Evolutionary conservation across 2,329 filamentous ascomycete genomes (phyloP).

Genomic region (Cordyceps farinosa): DNA sequence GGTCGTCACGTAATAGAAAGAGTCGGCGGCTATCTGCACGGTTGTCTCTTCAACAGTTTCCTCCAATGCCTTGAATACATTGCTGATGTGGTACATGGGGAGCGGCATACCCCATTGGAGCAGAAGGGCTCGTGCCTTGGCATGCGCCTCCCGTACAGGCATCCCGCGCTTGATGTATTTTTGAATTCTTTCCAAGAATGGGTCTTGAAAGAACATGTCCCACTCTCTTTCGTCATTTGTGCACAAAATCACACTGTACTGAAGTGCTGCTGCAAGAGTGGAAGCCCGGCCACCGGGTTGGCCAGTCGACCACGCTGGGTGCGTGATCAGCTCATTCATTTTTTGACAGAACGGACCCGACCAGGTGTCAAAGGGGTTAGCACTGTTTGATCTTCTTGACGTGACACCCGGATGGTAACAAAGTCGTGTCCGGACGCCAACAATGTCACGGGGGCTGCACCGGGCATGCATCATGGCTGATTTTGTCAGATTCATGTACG

Average conservation of each 20-base stretch:
- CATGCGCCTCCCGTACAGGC: neutral
- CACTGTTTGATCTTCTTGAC: too few relatives aligned
- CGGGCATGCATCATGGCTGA: too few relatives aligned
- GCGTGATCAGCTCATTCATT: too few relatives aligned
- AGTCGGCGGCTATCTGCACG: too few relatives aligned
- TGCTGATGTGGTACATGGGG: neutral
- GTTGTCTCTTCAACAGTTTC: neutral
- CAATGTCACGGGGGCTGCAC: neutral
- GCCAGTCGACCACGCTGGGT: neutral
- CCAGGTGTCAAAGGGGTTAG: too few relatives aligned
- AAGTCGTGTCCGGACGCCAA: neutral
- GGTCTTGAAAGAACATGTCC: too few relatives aligned
- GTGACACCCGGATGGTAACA: too few relatives aligned
- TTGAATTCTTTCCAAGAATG: too few relatives aligned
- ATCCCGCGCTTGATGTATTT: neutral
- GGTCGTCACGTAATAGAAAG: too few relatives aligned
- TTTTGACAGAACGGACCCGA: too few relatives aligned
- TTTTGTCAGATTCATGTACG: too few relatives aligned
- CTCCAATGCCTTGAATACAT: neutral
- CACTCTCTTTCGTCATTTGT: neutral
- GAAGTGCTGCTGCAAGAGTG: neutral
- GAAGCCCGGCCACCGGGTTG: too few relatives aligned
- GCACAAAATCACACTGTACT: neutral
- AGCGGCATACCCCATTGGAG: neutral
- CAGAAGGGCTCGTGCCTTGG: neutral